Percentiles rank a stretch among this genome's conserved stretches.
These are phyloP conservation scores for Lumnitzera littorea DNA, from an alignment of 345 rosid genomes.

Conservation along the genomic window DNA sequence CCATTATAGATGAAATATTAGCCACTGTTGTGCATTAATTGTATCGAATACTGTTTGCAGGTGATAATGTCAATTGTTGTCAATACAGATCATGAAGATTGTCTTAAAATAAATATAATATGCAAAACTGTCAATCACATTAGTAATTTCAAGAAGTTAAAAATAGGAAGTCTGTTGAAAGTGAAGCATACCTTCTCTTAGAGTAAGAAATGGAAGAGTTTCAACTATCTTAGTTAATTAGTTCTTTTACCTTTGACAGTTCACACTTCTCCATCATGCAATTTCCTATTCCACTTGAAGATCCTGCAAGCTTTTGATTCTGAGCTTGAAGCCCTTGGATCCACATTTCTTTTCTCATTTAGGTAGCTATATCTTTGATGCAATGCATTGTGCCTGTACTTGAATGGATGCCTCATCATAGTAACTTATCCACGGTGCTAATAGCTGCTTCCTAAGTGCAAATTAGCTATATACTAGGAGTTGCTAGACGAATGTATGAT, in stretches of 20 bases:
- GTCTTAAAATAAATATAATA: too few relatives aligned
- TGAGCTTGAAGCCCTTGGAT: too few relatives aligned
- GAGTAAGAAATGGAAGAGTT: background rate
- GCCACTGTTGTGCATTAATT: background rate
- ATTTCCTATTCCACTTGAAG: too few relatives aligned
- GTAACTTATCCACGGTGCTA: too few relatives aligned
- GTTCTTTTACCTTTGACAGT: background rate
- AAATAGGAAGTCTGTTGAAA: background rate
- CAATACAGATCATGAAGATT: too few relatives aligned
- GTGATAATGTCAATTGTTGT: too few relatives aligned
- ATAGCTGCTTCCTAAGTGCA: background rate
- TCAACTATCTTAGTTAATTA: background rate
- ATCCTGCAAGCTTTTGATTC: too few relatives aligned
- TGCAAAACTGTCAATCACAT: background rate
- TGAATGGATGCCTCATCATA: too few relatives aligned
- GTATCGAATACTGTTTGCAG: background rate
- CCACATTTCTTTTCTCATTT: too few relatives aligned
- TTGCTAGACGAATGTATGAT: background rate
- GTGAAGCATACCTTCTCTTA: background rate
- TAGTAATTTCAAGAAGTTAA: background rate
- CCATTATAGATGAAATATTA: background rate
- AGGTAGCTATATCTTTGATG: too few relatives aligned
- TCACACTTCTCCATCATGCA: background rate
- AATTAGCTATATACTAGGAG: background rate
- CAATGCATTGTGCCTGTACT: too few relatives aligned